phyloP scores from a whole-genome alignment of 768 basidiomycete genomes.

The Calvatia gigantea region DNA sequence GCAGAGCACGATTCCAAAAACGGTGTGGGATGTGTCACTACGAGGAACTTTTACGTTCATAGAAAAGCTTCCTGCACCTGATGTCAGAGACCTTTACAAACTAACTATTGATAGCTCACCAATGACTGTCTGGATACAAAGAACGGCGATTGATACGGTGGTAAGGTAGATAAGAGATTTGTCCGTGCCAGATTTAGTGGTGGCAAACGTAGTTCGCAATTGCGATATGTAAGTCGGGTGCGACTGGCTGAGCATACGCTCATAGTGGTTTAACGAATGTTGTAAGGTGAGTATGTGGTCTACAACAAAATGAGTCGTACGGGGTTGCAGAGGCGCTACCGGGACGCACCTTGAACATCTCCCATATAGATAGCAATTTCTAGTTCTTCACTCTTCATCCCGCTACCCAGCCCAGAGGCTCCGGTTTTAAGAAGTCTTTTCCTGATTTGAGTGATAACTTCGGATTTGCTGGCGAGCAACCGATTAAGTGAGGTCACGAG shows the following conservation, averaged over 20 bases:
- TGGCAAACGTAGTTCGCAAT: conserved; percentile 58
- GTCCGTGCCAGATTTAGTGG: conserved; percentile 60
- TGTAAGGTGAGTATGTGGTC: conserved; percentile 91
- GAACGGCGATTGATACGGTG: conserved; percentile 59
- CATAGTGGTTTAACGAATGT: conserved; percentile 80
- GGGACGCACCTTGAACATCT: conserved; percentile 77
- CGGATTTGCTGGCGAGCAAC: conserved; percentile 74
- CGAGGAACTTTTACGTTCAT: conserved; percentile 63
- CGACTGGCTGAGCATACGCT: conserved; percentile 83
- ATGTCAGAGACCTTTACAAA: neutral
- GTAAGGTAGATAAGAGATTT: conserved; percentile 65
- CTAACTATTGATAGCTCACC: conserved; percentile 36
- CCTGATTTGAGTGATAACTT: conserved; percentile 75
- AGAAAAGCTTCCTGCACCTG: conserved; percentile 56
- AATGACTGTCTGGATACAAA: conserved; percentile 59
- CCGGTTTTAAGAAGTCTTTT: conserved; percentile 58
- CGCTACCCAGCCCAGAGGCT: conserved; percentile 30
- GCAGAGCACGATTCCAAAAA: conserved; percentile 55
- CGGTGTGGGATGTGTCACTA: conserved; percentile 43
- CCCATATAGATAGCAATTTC: conserved; percentile 87
- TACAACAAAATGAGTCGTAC: conserved; percentile 25
- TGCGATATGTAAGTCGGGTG: conserved; percentile 85
- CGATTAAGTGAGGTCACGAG: conserved; percentile 77
- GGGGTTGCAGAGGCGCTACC: neutral
- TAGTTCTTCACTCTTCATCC: conserved; percentile 45